Percentiles rank a stretch among this genome's conserved stretches.
phyloP scores from a whole-genome alignment of 805 yeast genomes.

The Wickerhamiella domercqiae region DNA sequence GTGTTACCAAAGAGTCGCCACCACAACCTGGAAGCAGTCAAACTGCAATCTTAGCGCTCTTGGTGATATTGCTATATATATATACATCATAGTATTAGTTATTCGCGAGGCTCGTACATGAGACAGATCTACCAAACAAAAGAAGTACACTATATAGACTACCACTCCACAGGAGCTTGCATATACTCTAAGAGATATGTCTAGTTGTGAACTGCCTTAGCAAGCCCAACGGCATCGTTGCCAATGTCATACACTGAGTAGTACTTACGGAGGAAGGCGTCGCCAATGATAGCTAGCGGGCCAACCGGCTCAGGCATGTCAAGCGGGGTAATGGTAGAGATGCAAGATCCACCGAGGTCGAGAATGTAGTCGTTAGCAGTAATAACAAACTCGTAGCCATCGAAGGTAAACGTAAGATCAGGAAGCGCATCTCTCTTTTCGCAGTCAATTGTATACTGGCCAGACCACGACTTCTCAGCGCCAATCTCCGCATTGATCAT shows the following conservation, averaged over 20 bases:
- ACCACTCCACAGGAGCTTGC: no score
- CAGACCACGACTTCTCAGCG: slow-evolving; percentile 93
- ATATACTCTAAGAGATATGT: no score
- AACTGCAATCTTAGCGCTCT: not conserved
- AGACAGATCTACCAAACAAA: no score
- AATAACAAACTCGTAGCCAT: slow-evolving; percentile 84
- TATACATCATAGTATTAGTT: not conserved
- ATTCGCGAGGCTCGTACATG: not conserved
- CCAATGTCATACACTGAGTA: slow-evolving; percentile 89
- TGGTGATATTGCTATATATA: not conserved
- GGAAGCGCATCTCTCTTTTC: slow-evolving; percentile 70
- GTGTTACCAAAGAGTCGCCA: not conserved
- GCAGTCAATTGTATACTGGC: slow-evolving; percentile 92
- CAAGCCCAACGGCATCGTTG: slow-evolving; percentile 88
- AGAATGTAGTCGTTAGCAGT: slow-evolving; percentile 82
- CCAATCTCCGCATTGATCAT: slow-evolving; percentile 91
- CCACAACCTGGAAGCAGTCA: no score
- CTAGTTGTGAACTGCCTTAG: slow-evolving; percentile 40
- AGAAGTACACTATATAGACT: no score
- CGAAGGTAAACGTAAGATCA: slow-evolving; percentile 78
- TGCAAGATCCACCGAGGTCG: slow-evolving; percentile 89
- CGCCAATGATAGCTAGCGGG: slow-evolving; percentile 91
- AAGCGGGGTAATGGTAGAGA: slow-evolving; percentile 92
- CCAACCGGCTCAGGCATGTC: slow-evolving; percentile 97
- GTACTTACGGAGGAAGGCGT: slow-evolving; percentile 88